Evolutionary conservation across 202 grass and related monocot species (phyloP).

Genomic region (Digitaria exilis): DNA sequence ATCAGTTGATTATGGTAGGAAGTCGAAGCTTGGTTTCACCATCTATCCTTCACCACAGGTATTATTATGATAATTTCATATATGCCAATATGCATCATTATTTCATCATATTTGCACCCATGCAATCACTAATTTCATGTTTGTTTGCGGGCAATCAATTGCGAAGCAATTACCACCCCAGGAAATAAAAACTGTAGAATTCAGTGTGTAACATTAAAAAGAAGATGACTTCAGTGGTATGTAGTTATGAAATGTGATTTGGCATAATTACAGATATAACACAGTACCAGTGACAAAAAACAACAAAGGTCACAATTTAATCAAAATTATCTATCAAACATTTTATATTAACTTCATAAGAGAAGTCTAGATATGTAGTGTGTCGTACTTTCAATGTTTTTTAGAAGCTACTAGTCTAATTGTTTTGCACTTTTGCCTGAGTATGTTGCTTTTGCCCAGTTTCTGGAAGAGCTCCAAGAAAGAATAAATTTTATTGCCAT

Average conservation of each 20-base stretch:
- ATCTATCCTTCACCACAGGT: slow-evolving; percentile 88
- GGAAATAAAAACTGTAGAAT: background rate
- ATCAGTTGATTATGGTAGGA: slow-evolving; percentile 80
- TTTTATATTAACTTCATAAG: background rate
- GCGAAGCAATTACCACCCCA: background rate
- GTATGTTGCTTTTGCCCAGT: background rate
- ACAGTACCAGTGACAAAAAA: background rate
- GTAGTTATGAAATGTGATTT: background rate
- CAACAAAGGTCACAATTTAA: background rate
- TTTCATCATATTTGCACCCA: background rate
- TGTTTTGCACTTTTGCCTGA: background rate
- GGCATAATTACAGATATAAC: background rate
- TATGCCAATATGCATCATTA: background rate
- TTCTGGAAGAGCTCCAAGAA: background rate
- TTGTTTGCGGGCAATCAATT: background rate
- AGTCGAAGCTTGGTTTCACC: slow-evolving; percentile 89
- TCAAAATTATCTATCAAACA: background rate
- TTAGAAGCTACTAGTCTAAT: background rate
- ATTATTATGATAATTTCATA: slow-evolving; percentile 1
- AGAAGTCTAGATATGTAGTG: background rate
- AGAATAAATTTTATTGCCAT: background rate
- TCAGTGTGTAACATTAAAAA: background rate
- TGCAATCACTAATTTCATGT: background rate
- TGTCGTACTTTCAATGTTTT: background rate
- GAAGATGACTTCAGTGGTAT: background rate